Percentiles rank a stretch among this genome's conserved stretches.
Conservation (phyloP, 805 yeast genomes). For the Ogataea allantospora region DNA sequence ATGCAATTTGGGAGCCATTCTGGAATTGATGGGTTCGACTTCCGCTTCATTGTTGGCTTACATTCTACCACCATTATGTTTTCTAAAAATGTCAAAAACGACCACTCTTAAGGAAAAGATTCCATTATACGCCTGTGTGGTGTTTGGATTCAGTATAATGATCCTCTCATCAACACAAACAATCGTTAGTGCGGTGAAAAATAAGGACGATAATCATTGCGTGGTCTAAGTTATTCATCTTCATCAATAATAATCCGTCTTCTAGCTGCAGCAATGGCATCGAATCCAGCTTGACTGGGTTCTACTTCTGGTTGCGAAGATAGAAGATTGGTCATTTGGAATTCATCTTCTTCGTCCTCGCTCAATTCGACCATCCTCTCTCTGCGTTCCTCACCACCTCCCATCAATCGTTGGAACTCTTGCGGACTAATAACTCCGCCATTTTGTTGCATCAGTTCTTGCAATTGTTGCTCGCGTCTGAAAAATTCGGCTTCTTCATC, state of each 20-base stretch:
- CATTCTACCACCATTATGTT: constrained; percentile 86
- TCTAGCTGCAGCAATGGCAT: constrained; percentile 1
- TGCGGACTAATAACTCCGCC: constrained; percentile 30
- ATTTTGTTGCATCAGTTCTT: constrained; percentile 31
- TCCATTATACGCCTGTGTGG: constrained; percentile 59
- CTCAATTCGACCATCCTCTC: constrained; percentile 14
- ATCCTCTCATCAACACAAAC: constrained; percentile 78
- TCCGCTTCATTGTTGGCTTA: constrained; percentile 92
- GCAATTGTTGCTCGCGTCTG: constrained; percentile 51
- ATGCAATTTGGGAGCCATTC: constrained; percentile 84
- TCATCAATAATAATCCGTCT: not conserved
- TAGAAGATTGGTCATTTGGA: too few relatives aligned
- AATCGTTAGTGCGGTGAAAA: constrained; percentile 42
- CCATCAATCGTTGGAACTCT: constrained; percentile 23
- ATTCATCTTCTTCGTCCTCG: constrained; percentile 1
- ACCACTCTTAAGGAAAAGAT: constrained; percentile 44
- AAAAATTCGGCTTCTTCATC: constrained; percentile 54
- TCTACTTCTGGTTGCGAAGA: too few relatives aligned
- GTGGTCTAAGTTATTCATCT: constrained; percentile 20
- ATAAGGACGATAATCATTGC: constrained; percentile 49
- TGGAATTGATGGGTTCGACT: constrained; percentile 89
- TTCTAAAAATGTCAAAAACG: constrained; percentile 56
- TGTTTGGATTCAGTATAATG: constrained; percentile 78
- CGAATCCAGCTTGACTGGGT: too few relatives aligned
- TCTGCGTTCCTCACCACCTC: not conserved